A percentile compares a stretch with the other conserved stretches of the same genome.
phyloP scores from a whole-genome alignment of 2,329 filamentous ascomycete species.

The Botrytis cinerea region DNA sequence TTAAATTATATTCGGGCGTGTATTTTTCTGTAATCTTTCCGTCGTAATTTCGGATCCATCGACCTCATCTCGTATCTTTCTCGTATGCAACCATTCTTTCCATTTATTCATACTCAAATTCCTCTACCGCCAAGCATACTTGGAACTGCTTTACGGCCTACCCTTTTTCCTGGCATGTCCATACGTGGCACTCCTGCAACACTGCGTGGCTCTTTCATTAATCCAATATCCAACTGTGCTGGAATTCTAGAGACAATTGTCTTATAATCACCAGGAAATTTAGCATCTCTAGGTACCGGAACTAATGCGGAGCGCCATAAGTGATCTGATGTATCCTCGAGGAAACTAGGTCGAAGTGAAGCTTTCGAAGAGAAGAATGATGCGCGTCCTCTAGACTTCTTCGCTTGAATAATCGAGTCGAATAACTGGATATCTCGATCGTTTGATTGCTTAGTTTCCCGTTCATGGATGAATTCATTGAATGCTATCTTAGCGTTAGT shows the following conservation, averaged over 20 bases:
- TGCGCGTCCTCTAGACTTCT: constrained; percentile 64
- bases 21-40: constrained; percentile 11
- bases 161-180: constrained; percentile 40
- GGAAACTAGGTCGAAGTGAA: constrained; percentile 53
- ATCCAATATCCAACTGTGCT: constrained; percentile 75
- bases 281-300: constrained; percentile 57
- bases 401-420: constrained; percentile 81
- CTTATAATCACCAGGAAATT: constrained; percentile 64
- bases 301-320: constrained; percentile 72
- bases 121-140: constrained; percentile 38
- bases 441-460: constrained; percentile 64
- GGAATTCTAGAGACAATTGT: constrained; percentile 67
- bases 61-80: neutral
- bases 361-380: constrained; percentile 50
- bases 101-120: constrained; percentile 3
- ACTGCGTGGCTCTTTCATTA: constrained; percentile 90
- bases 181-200: constrained; percentile 82
- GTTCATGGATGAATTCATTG: constrained; percentile 83
- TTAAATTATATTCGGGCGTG: neutral
- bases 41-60: constrained; percentile 12
- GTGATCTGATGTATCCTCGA: constrained; percentile 74
- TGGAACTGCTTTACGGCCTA: constrained; percentile 42
- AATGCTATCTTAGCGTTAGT: constrained; percentile 57
- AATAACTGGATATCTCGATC: constrained; percentile 73
- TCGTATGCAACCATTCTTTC: constrained; percentile 1